Conservation (phyloP, 106 monocot species). For the Iris macrosiphon region DNA sequence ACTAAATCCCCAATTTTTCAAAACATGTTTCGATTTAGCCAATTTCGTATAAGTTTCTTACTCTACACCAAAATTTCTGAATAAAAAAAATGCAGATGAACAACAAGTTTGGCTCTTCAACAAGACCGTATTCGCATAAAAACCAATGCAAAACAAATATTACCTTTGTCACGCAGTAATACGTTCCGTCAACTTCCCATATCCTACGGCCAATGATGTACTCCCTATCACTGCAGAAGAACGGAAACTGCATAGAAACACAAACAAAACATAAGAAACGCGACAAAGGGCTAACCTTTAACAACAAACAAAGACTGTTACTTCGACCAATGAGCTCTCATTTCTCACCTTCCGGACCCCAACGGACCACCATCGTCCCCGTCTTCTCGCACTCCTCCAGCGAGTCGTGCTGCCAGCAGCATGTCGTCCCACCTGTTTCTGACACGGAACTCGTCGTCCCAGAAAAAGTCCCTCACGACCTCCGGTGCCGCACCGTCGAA, state of each 20-base stretch:
- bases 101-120: neutral
- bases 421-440: conserved; percentile 88
- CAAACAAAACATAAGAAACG: conserved; percentile 14
- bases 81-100: too few species aligned
- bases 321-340: neutral
- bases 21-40: too few species aligned
- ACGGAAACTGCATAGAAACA: conserved; percentile 52
- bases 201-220: conserved; percentile 78
- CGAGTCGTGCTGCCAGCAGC: conserved; percentile 62
- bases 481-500: conserved; percentile 74
- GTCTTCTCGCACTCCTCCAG: conserved; percentile 59
- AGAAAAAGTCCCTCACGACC: conserved; percentile 79
- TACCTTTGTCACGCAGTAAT: conserved; percentile 90
- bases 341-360: conserved; percentile 73
- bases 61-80: too few species aligned
- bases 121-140: neutral
- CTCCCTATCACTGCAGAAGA: conserved; percentile 90
- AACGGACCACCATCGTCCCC: conserved; percentile 74
- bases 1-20: too few species aligned
- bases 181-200: conserved; percentile 50
- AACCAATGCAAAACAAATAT: neutral
- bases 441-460: conserved; percentile 77
- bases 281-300: neutral
- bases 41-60: too few species aligned
- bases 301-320: neutral